Conservation (phyloP, 495 filamentous ascomycete genomes). For the Physcia stellaris region DNA sequence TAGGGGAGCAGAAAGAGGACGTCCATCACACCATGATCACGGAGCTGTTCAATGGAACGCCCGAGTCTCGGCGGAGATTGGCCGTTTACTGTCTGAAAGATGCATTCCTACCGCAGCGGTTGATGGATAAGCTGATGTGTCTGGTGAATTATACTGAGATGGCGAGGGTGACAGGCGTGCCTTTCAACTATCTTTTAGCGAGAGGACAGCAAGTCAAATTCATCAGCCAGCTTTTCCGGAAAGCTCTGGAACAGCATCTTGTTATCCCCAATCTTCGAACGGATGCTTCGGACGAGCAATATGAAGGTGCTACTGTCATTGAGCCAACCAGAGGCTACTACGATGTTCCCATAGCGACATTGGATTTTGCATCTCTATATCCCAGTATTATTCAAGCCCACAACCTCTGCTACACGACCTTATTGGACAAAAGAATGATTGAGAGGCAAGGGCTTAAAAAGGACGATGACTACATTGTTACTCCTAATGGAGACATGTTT, state of each 20-base stretch:
- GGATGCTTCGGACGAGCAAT: slow-evolving; percentile 63
- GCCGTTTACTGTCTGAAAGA: slow-evolving; percentile 98
- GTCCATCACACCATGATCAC: slow-evolving; percentile 99
- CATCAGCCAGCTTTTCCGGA: slow-evolving; percentile 91
- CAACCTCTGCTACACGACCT: slow-evolving; percentile 95
- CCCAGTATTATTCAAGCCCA: slow-evolving; percentile 98
- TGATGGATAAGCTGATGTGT: slow-evolving; percentile 97
- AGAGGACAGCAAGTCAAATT: slow-evolving; percentile 96
- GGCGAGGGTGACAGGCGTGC: slow-evolving; percentile 97
- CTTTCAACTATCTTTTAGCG: slow-evolving; percentile 87
- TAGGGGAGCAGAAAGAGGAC: slow-evolving; percentile 97
- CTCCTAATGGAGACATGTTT: slow-evolving; percentile 88
- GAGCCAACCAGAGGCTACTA: slow-evolving; percentile 89
- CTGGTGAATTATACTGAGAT: slow-evolving; percentile 98
- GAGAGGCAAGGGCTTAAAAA: slow-evolving; percentile 61
- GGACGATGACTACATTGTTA: slow-evolving; percentile 91
- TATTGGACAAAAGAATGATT: slow-evolving; percentile 67
- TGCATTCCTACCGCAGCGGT: slow-evolving; percentile 82
- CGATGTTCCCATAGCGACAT: slow-evolving; percentile 82
- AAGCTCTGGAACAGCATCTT: slow-evolving; percentile 78
- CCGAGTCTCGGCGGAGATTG: slow-evolving; percentile 76
- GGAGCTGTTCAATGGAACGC: slow-evolving; percentile 87
- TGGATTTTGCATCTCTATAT: slow-evolving; percentile 98
- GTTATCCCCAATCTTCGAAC: slow-evolving; percentile 76
- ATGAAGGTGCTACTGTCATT: slow-evolving; percentile 96